Conservation (phyloP, 257 asterid genomes). For the Plantago major region DNA sequence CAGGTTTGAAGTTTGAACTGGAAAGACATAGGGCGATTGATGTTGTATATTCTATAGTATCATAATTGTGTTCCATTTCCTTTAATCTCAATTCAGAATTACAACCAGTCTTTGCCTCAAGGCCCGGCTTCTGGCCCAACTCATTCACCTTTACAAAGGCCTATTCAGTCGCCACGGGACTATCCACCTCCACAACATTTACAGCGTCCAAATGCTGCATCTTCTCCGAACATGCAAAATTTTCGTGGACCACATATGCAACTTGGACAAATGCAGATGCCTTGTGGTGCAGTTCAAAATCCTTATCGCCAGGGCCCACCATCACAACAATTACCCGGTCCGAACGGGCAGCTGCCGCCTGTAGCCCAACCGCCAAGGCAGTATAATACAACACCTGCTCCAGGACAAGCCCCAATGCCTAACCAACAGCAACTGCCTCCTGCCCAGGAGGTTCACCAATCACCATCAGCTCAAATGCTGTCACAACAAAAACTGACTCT, state of each 20-base stretch:
- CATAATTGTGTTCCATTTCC: constrained; percentile 9
- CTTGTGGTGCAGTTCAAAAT: constrained; percentile 38
- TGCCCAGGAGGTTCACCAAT: constrained; percentile 49
- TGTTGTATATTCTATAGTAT: background rate
- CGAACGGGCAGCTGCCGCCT: constrained; percentile 41
- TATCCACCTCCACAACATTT: constrained; percentile 44
- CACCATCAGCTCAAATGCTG: constrained; percentile 89
- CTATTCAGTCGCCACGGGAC: constrained; percentile 47
- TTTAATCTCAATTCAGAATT: constrained; percentile 25
- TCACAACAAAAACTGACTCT: constrained; percentile 87
- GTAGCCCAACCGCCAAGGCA: constrained; percentile 53
- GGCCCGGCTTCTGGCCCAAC: constrained; percentile 37
- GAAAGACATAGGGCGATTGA: constrained; percentile 1
- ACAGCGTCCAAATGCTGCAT: constrained; percentile 35
- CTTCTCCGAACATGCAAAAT: constrained; percentile 41
- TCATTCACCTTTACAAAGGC: constrained; percentile 50
- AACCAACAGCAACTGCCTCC: constrained; percentile 49
- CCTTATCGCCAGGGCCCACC: constrained; percentile 44
- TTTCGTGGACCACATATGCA: constrained; percentile 47
- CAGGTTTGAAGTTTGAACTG: constrained; percentile 41
- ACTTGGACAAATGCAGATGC: constrained; percentile 46
- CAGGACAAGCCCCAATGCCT: constrained; percentile 46
- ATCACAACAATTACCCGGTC: constrained; percentile 41
- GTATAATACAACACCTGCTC: constrained; percentile 33
- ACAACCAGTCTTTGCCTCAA: constrained; percentile 37